phyloP scores from a whole-genome alignment of 768 basidiomycete genomes.

The Naganishia vaughanmartiniae region DNA sequence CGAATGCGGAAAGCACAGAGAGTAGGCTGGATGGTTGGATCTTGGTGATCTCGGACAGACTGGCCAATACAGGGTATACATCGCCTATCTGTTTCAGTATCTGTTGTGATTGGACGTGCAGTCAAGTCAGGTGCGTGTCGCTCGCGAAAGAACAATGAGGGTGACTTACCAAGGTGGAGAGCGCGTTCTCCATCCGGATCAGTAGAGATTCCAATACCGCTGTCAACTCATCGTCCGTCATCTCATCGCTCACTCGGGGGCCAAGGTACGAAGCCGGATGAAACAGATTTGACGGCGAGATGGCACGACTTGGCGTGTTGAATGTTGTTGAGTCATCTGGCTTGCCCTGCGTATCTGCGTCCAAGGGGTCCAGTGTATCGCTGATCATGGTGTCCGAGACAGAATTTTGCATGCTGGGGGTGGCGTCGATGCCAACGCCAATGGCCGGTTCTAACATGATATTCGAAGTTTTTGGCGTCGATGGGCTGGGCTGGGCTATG shows the following conservation, averaged over 20 bases:
- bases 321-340: neutral
- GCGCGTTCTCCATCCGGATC: slow-evolving; percentile 72
- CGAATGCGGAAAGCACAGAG: slow-evolving; percentile 15
- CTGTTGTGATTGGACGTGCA: neutral
- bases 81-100: slow-evolving; percentile 18
- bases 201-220: slow-evolving; percentile 73
- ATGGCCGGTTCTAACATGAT: slow-evolving; percentile 23
- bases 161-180: slow-evolving; percentile 52
- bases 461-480: neutral
- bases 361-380: neutral
- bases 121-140: neutral
- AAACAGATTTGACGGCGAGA: slow-evolving; percentile 53
- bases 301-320: slow-evolving; percentile 1
- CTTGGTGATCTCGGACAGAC: slow-evolving; percentile 16
- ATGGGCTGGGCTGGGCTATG: slow-evolving; percentile 27
- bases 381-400: neutral
- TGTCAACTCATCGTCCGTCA: slow-evolving; percentile 70
- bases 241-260: slow-evolving; percentile 67
- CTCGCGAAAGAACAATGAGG: neutral
- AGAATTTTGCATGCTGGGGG: neutral
- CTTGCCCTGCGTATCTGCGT: neutral
- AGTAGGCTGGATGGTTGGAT: slow-evolving; percentile 19
- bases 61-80: slow-evolving; percentile 11
- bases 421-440: neutral
- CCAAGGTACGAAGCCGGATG: slow-evolving; percentile 47